Evolutionary conservation across 2,329 filamentous ascomycete genomes (phyloP), one percentile per base, ranked within the genome.

Genomic region (Mycosphaerella sp.): DNA sequence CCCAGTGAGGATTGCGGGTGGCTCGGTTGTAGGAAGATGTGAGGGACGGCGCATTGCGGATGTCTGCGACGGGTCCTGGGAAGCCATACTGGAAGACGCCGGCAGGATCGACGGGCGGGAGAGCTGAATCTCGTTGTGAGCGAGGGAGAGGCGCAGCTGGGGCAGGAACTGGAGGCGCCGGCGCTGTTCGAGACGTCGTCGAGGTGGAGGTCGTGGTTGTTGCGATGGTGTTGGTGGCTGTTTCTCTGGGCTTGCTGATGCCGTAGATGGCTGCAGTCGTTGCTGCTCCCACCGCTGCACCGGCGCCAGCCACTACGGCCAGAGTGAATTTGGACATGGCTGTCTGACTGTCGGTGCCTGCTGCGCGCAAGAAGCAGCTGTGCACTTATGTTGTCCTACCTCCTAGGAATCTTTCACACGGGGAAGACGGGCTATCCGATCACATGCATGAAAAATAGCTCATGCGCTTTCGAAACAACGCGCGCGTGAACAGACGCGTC

Each of bases 1-100:
- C 93, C 92, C 92, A 98, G 70, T 87, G 81, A 31, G 93, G 93
- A 74, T 98, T 98, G 68, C 91, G 84, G 42, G 84, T 86, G 58
- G 89, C 85, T 29, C 93, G 89, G 74, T 98, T 92, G 80, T 86
- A 98, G 64, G 87, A 85, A 32, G 91, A 95, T 61, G 91, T 80
- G 51, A 97, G 80, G 34, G 89, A 87, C 26, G 82, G 76, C 38
- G 89, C 85, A 52, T 80, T 80, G 52, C 90, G 85, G 42, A 95
- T 78, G 73, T 98, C 93, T 65, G 85, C 80, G 39, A 95, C 76
- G 32, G 93, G 93, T 55, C 93, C 93, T 0, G 93, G 92, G 73
- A 97, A 96, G 66, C 93, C 76, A 65, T 79, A 79, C 66, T 78
- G 74, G 64, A 78, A 78, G 63, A 79, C 67, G 45, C 76, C 76